Evolutionary conservation across 2,329 filamentous ascomycete species (phyloP), one percentile per base, ranked within the genome.

Genomic region (Aspergillus sp.): DNA sequence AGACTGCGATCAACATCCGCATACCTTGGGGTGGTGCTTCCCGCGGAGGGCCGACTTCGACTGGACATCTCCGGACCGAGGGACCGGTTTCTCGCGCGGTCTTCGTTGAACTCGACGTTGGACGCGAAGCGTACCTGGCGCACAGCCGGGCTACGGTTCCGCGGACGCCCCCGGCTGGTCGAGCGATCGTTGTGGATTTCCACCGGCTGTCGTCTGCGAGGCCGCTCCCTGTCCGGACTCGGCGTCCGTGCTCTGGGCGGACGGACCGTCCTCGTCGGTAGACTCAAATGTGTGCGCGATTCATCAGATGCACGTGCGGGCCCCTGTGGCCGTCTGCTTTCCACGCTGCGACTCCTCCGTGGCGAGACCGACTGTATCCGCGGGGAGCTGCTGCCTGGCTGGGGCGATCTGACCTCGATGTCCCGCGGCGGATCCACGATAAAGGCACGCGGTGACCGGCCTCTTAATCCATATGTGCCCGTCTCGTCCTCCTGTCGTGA

Each of bases 51-150:
- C 34, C 13, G 34, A 16, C 16, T n/a, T 13, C 14, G 16, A 17
- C 34, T 17, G 40, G 14, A 17, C 17, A 17, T 42, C 4, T 17
- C 17, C 1, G 14, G 11, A n/a, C 17, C 40, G 7, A 7, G 25
- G 11, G 25, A 29, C 25, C 25, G 25, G 9, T 29, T 29, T 29
- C 25, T 29, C 25, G 7, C 25, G 11, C 25, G 25, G 25, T 54
- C 42, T 44, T 45, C 44, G 19, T 51, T 57, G 45, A 54, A 56
- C 25, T 61, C 52, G 14, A 61, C 49, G 4, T 61, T 49, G 19
- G 45, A 46, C 5, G 58, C 40, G 45, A 63, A 63, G 32, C 55
- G 60, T 21, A 63, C 61, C 19, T 55, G 56, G 42, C 55, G 34
- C 14, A 21, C 46, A 20, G 17, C 44, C 17, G 49, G 46, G 17